Conservation (phyloP, 805 yeast species). For the Yamadazyma tumulicola region DNA sequence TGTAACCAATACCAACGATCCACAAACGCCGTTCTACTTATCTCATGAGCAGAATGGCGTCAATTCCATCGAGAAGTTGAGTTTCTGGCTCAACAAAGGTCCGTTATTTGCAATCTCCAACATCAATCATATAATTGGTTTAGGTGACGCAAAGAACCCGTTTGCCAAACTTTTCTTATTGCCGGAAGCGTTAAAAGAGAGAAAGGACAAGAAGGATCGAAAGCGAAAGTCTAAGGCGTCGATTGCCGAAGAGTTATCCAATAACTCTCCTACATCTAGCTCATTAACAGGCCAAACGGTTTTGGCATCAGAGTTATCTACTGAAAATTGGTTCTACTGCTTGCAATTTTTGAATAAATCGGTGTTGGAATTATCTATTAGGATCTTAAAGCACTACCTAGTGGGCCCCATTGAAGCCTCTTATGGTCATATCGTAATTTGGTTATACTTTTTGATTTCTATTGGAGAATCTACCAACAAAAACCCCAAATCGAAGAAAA, state of each 20-base stretch:
- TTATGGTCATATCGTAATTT: conserved; percentile 70
- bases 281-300: conserved; percentile 31
- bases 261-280: conserved; percentile 12
- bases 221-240: conserved; percentile 44
- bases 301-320: conserved; percentile 32
- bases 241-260: conserved; percentile 13
- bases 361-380: conserved; percentile 63
- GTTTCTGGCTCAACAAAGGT: conserved; percentile 75
- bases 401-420: conserved; percentile 70
- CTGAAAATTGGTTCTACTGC: conserved; percentile 54
- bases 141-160: conserved; percentile 73
- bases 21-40: conserved; percentile 30
- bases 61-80: conserved; percentile 45
- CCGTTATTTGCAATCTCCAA: conserved; percentile 75
- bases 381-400: conserved; percentile 62
- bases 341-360: conserved; percentile 57
- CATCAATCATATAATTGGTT: conserved; percentile 70
- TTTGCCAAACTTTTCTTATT: conserved; percentile 71
- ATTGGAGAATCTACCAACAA: conserved; percentile 52
- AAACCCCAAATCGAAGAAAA: conserved; percentile 42
- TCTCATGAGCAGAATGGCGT: conserved; percentile 21
- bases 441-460: conserved; percentile 70
- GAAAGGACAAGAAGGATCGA: conserved; percentile 68
- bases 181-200: conserved; percentile 67
- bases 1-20: conserved; percentile 25